phyloP scores from a whole-genome alignment of 192 early-diverging fungal species.

The Chytriomyces sp. region DNA sequence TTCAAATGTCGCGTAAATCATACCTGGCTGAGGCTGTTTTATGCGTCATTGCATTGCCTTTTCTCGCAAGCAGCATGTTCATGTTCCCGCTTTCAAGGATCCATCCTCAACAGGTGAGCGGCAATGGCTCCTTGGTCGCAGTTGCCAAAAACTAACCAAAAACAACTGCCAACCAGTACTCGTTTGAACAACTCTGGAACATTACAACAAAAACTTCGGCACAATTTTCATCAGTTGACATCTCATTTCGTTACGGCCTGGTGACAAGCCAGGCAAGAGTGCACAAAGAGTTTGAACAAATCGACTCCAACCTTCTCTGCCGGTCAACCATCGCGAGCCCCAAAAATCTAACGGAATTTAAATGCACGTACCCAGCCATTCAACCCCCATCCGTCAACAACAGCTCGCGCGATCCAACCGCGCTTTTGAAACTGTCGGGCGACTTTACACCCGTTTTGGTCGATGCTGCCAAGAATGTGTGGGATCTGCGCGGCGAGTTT shows the following conservation, averaged over 20 bases:
- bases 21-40: slow-evolving; percentile 22
- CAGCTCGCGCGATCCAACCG: too few relatives aligned
- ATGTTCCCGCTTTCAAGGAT: slow-evolving; percentile 36
- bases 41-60: slow-evolving; percentile 14
- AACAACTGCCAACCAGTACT: too few relatives aligned
- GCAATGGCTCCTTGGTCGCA: too few relatives aligned
- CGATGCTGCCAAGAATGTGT: too few relatives aligned
- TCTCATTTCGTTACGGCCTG: slow-evolving; percentile 22
- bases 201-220: slow-evolving; percentile 9
- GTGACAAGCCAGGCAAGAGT: too few relatives aligned
- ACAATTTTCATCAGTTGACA: not conserved
- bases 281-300: too few relatives aligned
- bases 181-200: slow-evolving; percentile 31
- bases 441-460: not conserved
- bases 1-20: slow-evolving; percentile 36
- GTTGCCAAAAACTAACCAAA: too few relatives aligned
- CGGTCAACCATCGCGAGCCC: too few relatives aligned
- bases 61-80: not conserved
- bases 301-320: too few relatives aligned
- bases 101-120: slow-evolving; percentile 42
- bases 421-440: too few relatives aligned
- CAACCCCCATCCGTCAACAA: not conserved
- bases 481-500: slow-evolving; percentile 7
- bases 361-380: not conserved
- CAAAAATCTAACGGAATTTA: not conserved